Evolutionary conservation across 208 protist species (phyloP).

Genomic region (Hexamita inflata): DNA sequence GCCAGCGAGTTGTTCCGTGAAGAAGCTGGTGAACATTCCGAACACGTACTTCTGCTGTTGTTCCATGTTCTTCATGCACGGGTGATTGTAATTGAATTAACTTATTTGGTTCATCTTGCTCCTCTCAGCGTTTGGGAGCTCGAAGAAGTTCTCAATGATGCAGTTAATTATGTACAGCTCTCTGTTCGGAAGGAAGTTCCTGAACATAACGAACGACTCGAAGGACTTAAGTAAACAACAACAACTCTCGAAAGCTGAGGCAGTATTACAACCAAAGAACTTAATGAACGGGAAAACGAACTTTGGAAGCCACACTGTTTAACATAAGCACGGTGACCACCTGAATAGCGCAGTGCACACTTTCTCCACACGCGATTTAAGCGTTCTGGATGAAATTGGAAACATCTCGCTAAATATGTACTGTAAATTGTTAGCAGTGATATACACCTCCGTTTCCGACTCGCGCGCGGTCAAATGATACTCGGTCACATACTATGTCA

Average conservation of each 20-base stretch:
- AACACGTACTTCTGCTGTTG: not conserved
- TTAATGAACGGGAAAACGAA: slow-evolving; percentile 24
- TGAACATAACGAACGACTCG: not conserved
- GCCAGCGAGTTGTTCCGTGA: slow-evolving; percentile 5
- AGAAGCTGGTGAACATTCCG: not conserved
- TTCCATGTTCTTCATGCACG: not conserved
- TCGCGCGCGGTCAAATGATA: not conserved
- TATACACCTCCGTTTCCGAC: not conserved
- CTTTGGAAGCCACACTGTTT: not conserved
- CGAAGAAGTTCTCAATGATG: not conserved
- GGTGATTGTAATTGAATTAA: not conserved
- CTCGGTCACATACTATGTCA: not conserved
- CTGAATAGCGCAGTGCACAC: not conserved
- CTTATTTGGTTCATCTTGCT: not conserved
- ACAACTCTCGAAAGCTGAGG: slow-evolving; percentile 10
- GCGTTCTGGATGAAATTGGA: not conserved
- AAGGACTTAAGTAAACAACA: not conserved
- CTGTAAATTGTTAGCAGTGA: not conserved
- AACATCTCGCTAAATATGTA: not conserved
- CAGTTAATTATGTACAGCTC: slow-evolving; percentile 5
- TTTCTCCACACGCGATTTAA: not conserved
- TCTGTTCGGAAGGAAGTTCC: slow-evolving; percentile 2
- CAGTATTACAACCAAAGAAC: not conserved
- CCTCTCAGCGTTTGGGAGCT: not conserved
- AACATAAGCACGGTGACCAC: not conserved